These are phyloP conservation scores for Euclidium syriacum DNA, from an alignment of 345 rosid genomes.

Conservation along the genomic window DNA sequence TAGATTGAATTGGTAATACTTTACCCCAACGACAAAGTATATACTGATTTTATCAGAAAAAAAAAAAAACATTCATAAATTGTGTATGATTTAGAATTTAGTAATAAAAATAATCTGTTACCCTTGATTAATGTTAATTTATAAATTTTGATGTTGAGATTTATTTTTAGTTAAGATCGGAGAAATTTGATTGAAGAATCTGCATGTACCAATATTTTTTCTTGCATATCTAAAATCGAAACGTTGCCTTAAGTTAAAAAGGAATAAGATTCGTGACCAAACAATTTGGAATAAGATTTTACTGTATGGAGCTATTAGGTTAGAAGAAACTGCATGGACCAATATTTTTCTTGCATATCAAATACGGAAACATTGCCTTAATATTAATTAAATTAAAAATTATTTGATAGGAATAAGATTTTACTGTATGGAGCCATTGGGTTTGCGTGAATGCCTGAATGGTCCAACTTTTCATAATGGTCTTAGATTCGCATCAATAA, in stretches of 20 bases:
- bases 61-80: too few species aligned
- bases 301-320: too few species aligned
- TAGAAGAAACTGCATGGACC: neutral
- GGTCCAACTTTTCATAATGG: constrained; percentile 32
- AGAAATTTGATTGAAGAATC: too few species aligned
- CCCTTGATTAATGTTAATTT: too few species aligned
- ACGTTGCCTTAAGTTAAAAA: neutral
- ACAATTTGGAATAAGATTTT: constrained; percentile 1
- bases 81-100: too few species aligned
- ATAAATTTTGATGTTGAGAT: too few species aligned
- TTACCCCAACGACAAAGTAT: too few species aligned
- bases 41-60: too few species aligned
- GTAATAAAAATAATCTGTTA: too few species aligned
- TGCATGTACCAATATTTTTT: neutral
- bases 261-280: too few species aligned
- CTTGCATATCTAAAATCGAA: neutral
- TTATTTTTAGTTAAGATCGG: too few species aligned
- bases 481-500: constrained; percentile 16
- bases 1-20: too few species aligned
- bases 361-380: neutral
- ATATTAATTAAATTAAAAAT: neutral
- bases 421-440: constrained; percentile 28
- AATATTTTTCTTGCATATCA: neutral
- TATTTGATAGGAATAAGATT: constrained; percentile 1
- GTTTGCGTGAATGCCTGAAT: constrained; percentile 23